Percentiles rank a stretch among this genome's conserved stretches.
Evolutionary conservation across 2,329 filamentous ascomycete genomes (phyloP).

Genomic region (Aspergillus sp.): DNA sequence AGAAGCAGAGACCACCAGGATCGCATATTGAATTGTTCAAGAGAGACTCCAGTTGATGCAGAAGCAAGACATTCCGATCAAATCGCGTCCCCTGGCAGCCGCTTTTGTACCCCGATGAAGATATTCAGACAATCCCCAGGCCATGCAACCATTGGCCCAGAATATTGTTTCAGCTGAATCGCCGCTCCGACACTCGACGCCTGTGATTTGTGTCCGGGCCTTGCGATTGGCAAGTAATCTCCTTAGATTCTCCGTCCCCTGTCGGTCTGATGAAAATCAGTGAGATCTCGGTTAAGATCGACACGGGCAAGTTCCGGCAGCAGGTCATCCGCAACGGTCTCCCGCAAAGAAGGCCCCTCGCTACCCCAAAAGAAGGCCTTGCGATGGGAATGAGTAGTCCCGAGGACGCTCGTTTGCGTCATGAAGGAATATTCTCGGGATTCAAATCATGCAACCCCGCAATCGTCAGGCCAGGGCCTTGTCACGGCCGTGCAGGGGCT

Average conservation of each 20-base stretch:
- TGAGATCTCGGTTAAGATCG: not conserved
- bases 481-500: too few relatives aligned
- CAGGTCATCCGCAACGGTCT: not conserved
- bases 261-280: not conserved
- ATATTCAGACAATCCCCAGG: not conserved
- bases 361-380: too few relatives aligned
- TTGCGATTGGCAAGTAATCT: not conserved
- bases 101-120: not conserved
- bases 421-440: too few relatives aligned
- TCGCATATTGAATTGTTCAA: slow-evolving; percentile 17
- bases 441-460: too few relatives aligned
- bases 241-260: not conserved
- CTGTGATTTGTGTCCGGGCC: not conserved
- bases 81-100: not conserved
- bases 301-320: not conserved
- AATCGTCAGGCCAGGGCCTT: too few relatives aligned
- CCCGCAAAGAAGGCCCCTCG: too few relatives aligned
- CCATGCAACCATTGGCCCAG: not conserved
- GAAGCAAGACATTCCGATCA: too few relatives aligned
- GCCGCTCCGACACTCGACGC: not conserved
- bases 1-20: slow-evolving; percentile 16
- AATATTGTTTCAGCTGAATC: not conserved
- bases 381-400: too few relatives aligned
- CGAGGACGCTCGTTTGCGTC: too few relatives aligned
- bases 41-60: not conserved